Percentiles rank a stretch among this genome's conserved stretches.
Conservation (phyloP, 163 green algal species). For the Botryococcus braunii region DNA sequence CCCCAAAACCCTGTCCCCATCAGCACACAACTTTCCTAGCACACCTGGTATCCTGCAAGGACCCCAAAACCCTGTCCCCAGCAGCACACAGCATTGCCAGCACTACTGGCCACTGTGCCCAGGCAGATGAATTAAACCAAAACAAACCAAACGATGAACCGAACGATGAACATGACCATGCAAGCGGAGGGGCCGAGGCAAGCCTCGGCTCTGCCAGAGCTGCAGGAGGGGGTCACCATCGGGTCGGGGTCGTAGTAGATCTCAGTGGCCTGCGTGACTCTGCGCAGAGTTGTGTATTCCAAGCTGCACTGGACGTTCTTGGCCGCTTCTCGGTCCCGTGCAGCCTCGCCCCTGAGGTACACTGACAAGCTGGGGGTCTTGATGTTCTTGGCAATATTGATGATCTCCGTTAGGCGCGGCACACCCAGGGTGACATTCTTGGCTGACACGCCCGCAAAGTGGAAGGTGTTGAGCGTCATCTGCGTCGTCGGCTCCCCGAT, state of each 20-base stretch:
- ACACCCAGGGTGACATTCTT: conserved; percentile 99
- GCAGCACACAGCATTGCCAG: too few relatives aligned
- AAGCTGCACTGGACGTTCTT: conserved; percentile 85
- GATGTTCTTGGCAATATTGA: conserved; percentile 99
- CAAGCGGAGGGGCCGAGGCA: too few relatives aligned
- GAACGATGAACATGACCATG: too few relatives aligned
- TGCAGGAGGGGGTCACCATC: background rate
- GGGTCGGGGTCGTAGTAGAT: conserved; percentile 82
- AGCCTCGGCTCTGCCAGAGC: background rate
- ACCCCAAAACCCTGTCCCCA: too few relatives aligned
- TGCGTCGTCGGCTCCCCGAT: conserved; percentile 97
- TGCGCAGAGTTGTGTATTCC: conserved; percentile 93
- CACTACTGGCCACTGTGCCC: too few relatives aligned
- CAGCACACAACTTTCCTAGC: too few relatives aligned
- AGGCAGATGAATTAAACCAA: too few relatives aligned
- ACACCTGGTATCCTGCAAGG: too few relatives aligned
- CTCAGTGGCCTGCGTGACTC: conserved; percentile 75
- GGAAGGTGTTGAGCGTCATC: conserved; percentile 99
- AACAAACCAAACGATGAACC: too few relatives aligned
- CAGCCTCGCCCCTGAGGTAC: conserved; percentile 61
- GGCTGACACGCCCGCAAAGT: conserved; percentile 94
- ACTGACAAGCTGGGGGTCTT: conserved; percentile 94
- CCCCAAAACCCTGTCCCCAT: too few relatives aligned
- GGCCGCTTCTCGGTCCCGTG: conserved; percentile 31
- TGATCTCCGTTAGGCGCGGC: conserved; percentile 96